These are phyloP conservation scores for Nasturtium officinale DNA, from an alignment of 345 rosid genomes.

Conservation along the genomic window DNA sequence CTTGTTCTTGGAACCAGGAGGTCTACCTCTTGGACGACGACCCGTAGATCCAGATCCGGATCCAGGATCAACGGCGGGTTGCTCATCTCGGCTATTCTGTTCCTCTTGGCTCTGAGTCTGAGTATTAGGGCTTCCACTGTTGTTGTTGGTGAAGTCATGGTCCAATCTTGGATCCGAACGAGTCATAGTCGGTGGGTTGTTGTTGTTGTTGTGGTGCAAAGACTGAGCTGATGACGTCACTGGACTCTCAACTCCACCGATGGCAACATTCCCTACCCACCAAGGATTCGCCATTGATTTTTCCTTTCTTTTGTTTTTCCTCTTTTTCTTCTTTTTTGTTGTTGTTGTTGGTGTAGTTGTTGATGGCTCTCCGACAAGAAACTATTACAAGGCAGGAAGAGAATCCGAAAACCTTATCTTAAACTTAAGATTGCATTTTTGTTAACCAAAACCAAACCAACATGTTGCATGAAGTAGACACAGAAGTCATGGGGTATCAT, in stretches of 20 bases:
- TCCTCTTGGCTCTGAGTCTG: slow-evolving; percentile 54
- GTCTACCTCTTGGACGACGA: slow-evolving; percentile 84
- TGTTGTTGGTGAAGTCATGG: slow-evolving; percentile 58
- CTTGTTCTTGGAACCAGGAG: slow-evolving; percentile 88
- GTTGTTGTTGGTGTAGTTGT: too few relatives aligned
- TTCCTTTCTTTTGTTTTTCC: neutral
- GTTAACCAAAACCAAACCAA: slow-evolving; percentile 41
- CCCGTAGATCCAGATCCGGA: slow-evolving; percentile 51
- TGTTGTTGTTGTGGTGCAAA: slow-evolving; percentile 52
- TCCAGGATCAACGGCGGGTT: slow-evolving; percentile 30
- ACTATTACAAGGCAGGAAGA: slow-evolving; percentile 34
- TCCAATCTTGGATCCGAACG: slow-evolving; percentile 54
- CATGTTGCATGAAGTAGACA: slow-evolving; percentile 48
- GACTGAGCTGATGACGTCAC: slow-evolving; percentile 55
- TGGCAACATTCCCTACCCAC: slow-evolving; percentile 80
- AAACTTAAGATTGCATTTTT: slow-evolving; percentile 12
- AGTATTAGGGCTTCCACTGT: slow-evolving; percentile 44
- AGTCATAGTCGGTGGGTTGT: slow-evolving; percentile 38
- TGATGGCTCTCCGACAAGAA: slow-evolving; percentile 33
- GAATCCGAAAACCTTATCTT: slow-evolving; percentile 44
- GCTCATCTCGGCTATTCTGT: slow-evolving; percentile 53
- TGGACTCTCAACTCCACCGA: slow-evolving; percentile 61
- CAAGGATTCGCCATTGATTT: slow-evolving; percentile 76
- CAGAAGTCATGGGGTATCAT: slow-evolving; percentile 41
- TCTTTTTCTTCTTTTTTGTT: neutral